Conservation (phyloP, 2,329 filamentous ascomycete species). For the Chalaropsis ovoidea region DNA sequence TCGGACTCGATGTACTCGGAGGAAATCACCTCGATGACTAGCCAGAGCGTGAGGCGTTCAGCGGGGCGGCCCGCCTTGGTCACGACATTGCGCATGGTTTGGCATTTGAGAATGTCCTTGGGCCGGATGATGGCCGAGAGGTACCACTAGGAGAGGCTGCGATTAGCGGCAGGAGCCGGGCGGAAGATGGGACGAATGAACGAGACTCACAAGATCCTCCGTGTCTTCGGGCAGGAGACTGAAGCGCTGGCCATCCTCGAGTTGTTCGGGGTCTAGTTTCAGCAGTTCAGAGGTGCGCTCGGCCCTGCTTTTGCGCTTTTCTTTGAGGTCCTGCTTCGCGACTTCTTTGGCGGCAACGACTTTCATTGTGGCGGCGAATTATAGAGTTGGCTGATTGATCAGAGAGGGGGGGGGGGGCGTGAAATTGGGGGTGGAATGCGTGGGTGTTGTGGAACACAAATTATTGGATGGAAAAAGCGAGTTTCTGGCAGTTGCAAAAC, state of each 20-base stretch:
- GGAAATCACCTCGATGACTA: conserved; percentile 47
- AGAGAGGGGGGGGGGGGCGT: neutral
- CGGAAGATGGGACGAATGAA: too few relatives aligned
- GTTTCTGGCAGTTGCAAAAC: neutral
- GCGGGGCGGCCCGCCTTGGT: conserved; percentile 42
- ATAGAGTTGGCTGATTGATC: neutral
- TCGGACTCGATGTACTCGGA: conserved; percentile 50
- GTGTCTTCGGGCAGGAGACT: conserved; percentile 39
- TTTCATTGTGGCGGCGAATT: conserved; percentile 10
- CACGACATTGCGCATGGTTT: conserved; percentile 47
- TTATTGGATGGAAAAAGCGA: neutral
- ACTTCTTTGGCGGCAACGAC: conserved; percentile 6
- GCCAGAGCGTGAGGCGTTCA: conserved; percentile 46
- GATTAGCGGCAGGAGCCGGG: conserved; percentile 12
- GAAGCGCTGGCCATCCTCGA: conserved; percentile 35
- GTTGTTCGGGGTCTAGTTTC: conserved; percentile 31
- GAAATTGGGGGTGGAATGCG: neutral
- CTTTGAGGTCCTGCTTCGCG: neutral
- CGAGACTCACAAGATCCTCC: conserved; percentile 38
- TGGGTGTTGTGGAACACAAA: too few relatives aligned
- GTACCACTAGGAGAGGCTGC: conserved; percentile 35
- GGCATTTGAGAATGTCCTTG: conserved; percentile 45
- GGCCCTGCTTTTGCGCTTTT: neutral
- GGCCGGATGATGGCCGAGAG: conserved; percentile 50
- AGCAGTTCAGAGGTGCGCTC: neutral